Evolutionary conservation across 805 yeast genomes (phyloP).

Genomic region (Pichia heedii): DNA sequence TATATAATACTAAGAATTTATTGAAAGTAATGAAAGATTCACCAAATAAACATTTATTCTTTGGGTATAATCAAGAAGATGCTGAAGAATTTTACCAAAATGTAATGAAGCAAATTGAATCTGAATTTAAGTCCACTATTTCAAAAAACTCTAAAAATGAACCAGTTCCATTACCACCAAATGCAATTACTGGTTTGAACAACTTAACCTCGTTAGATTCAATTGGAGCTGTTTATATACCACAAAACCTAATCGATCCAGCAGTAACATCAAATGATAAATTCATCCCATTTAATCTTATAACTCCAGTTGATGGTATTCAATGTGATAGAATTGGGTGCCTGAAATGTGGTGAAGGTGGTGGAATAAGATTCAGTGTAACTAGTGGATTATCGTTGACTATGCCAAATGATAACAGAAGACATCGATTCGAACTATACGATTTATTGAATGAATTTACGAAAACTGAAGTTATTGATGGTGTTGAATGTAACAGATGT

Average conservation of each 20-base stretch:
- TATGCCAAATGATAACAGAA: conserved; percentile 39
- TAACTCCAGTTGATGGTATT: conserved; percentile 90
- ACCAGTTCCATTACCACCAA: conserved; percentile 19
- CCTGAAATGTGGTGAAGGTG: conserved; percentile 83
- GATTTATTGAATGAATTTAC: conserved; percentile 59
- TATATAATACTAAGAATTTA: conserved; percentile 51
- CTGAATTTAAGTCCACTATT: conserved; percentile 32
- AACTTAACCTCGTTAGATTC: conserved; percentile 41
- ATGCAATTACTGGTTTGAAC: conserved; percentile 18
- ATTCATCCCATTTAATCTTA: conserved; percentile 43
- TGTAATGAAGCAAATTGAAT: conserved; percentile 57
- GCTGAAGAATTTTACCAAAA: conserved; percentile 94
- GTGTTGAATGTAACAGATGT: conserved; percentile 92
- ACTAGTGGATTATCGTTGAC: conserved; percentile 66
- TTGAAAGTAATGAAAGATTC: conserved; percentile 66
- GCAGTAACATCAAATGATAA: conserved; percentile 39
- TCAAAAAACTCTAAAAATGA: conserved; percentile 15
- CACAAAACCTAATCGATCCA: conserved; percentile 72
- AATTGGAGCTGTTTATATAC: conserved; percentile 60
- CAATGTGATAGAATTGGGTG: conserved; percentile 88
- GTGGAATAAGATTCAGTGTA: conserved; percentile 80
- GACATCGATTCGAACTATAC: conserved; percentile 35
- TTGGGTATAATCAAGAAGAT: conserved; percentile 90
- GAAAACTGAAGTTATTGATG: conserved; percentile 78
- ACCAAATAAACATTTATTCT: conserved; percentile 65